Conservation (phyloP, 441 rosid genomes). For the Dalechampia spathulata region DNA sequence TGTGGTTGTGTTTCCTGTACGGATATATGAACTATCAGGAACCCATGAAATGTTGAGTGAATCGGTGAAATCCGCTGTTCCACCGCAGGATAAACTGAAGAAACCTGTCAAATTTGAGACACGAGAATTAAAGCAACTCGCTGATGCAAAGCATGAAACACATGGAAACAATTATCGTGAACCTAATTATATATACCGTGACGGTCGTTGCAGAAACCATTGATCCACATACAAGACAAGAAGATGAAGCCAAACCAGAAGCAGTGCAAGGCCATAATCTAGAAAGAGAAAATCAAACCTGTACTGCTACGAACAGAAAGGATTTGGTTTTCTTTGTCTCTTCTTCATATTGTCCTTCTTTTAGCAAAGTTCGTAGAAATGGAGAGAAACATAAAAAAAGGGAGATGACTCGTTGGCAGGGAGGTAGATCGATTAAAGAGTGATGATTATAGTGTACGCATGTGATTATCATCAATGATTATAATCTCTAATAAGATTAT, state of each 20-base stretch:
- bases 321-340: neutral
- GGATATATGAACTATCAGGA: constrained; percentile 44
- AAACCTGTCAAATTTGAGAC: constrained; percentile 38
- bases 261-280: neutral
- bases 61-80: constrained; percentile 32
- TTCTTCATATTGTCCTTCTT: neutral
- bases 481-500: too few relatives aligned
- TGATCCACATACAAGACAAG: constrained; percentile 28
- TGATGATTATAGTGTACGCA: constrained; percentile 19
- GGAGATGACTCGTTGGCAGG: neutral
- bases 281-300: constrained; percentile 4
- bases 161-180: neutral
- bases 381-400: neutral
- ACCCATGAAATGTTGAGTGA: constrained; percentile 60
- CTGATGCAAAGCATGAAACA: neutral
- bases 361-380: neutral
- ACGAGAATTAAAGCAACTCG: neutral
- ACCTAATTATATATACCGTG: constrained; percentile 49
- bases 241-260: constrained; percentile 31
- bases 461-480: neutral
- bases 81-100: constrained; percentile 83
- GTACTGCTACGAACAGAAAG: constrained; percentile 4
- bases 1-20: constrained; percentile 48
- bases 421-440: constrained; percentile 15
- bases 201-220: constrained; percentile 46